phyloP scores from a whole-genome alignment of 78 protist species.

The slime mould (Dictyostelium discoideum) region DNA sequence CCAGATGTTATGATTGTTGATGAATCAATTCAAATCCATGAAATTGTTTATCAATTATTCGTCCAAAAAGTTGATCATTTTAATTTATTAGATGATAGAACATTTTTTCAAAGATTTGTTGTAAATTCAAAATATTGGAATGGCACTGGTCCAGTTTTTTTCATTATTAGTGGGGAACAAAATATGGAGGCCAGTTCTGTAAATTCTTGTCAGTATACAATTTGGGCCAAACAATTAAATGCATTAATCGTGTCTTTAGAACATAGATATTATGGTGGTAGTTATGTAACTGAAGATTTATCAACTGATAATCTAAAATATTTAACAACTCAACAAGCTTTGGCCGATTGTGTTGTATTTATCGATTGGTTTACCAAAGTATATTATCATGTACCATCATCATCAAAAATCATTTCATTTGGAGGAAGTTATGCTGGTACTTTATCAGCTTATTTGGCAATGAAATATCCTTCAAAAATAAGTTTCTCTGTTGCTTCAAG shows the following conservation, averaged over 20 bases:
- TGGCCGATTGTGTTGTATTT: conserved; percentile 60
- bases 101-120: conserved; percentile 23
- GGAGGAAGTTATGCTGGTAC: conserved; percentile 72
- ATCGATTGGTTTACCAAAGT: not conserved
- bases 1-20: not conserved
- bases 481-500: conserved; percentile 28
- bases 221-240: conserved; percentile 45
- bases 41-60: not conserved
- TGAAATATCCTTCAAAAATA: conserved; percentile 66
- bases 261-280: conserved; percentile 74
- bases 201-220: not conserved
- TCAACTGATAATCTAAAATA: not conserved
- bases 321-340: conserved; percentile 50
- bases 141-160: conserved; percentile 33
- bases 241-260: conserved; percentile 58
- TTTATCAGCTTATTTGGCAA: conserved; percentile 47
- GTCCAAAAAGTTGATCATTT: conserved; percentile 23
- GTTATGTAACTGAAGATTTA: not conserved
- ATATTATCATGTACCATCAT: not conserved
- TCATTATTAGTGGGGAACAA: conserved; percentile 22
- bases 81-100: not conserved
- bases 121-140: conserved; percentile 11
- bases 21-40: not conserved
- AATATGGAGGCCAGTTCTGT: not conserved
- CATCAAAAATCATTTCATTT: conserved; percentile 5